Base-by-base conservation (phyloP, 2,329 filamentous ascomycete species). In the Septoria linicola region DNA sequence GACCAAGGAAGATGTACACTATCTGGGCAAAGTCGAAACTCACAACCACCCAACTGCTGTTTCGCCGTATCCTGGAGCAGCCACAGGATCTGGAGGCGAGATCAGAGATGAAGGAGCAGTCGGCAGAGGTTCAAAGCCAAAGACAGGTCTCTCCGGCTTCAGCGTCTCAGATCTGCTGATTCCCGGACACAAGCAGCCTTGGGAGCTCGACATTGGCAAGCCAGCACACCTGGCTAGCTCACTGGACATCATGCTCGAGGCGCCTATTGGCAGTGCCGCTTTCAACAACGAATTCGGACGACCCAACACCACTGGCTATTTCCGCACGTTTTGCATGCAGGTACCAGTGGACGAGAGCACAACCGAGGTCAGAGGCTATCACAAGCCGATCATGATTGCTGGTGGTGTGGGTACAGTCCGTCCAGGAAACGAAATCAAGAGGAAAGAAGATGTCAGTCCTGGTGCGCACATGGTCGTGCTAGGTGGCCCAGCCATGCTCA, bases 251-350 rank as follows among this genome's bases (percentile, higher is more conserved):
- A 97, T 99, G 92, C 78, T 97, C 8, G 92, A 99, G 69, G 93
- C 90, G 0, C 93, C 93, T 0, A 93, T 99, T 62, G 93, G 93
- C 30, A 93, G 88, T 63, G 93, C 93, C 43, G 84, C 89, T 16
- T 97, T 95, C 77, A 97, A 97, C 76, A 99, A 99, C 67, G 93
- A 96, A 66, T 99, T 97, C 64, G 93, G 93, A 20, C 82, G 93
- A 31, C 92, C 93, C 30, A 90, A 86, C 66, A 85, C 95, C 10
- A 81, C 86, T 2, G 93, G 93, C 17, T 92, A 90, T 67, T 99
- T 99, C 77, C 81, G 92, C 54, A 99, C 93, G 1, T 79, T 99
- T 31, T 82, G 95, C 23, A 87, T 85, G 36, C 79, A 83, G 51
- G 78, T 87, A 23, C 76, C 80, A 20, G 70, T 79, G n/a, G 78